A percentile compares a stretch with the other conserved stretches of the same genome.
phyloP scores from a whole-genome alignment of 352 stramenopile species.

The Pythium diclinum region DNA sequence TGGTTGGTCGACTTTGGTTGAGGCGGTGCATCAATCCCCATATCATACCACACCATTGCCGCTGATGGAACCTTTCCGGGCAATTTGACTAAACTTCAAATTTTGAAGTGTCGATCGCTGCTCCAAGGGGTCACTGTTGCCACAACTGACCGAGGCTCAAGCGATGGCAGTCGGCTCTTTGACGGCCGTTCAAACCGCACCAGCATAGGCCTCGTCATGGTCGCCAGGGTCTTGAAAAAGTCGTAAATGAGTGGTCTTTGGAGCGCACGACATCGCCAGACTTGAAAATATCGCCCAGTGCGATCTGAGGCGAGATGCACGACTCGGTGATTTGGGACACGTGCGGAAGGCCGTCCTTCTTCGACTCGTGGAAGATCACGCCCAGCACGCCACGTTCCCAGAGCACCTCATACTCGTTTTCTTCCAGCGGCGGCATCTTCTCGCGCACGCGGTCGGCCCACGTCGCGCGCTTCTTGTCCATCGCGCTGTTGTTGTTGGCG shows the following conservation, averaged over 20 bases:
- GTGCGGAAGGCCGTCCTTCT: constrained; percentile 82
- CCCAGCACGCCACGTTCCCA: constrained; percentile 85
- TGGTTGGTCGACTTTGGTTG: too few relatives aligned
- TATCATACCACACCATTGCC: too few relatives aligned
- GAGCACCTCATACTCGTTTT: constrained; percentile 85
- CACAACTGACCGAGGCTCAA: background rate
- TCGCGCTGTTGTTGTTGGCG: constrained; percentile 5
- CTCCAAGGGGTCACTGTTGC: constrained; percentile 13
- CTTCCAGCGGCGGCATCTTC: constrained; percentile 66
- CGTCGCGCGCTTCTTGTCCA: constrained; percentile 31
- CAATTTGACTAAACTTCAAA: too few relatives aligned
- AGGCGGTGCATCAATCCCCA: too few relatives aligned
- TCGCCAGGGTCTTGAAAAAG: constrained; percentile 89
- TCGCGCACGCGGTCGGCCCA: constrained; percentile 82
- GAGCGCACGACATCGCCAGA: constrained; percentile 84
- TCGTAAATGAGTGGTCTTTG: constrained; percentile 83
- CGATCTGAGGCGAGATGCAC: constrained; percentile 73
- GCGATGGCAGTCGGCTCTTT: background rate
- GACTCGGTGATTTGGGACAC: constrained; percentile 86
- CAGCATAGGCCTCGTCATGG: constrained; percentile 87
- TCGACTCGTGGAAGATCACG: constrained; percentile 86
- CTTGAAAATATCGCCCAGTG: constrained; percentile 74
- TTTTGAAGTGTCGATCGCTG: constrained; percentile 31
- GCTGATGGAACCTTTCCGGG: too few relatives aligned
- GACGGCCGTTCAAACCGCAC: constrained; percentile 69